Conservation (phyloP, 768 basidiomycete species). For the Tylopilus sp. region DNA sequence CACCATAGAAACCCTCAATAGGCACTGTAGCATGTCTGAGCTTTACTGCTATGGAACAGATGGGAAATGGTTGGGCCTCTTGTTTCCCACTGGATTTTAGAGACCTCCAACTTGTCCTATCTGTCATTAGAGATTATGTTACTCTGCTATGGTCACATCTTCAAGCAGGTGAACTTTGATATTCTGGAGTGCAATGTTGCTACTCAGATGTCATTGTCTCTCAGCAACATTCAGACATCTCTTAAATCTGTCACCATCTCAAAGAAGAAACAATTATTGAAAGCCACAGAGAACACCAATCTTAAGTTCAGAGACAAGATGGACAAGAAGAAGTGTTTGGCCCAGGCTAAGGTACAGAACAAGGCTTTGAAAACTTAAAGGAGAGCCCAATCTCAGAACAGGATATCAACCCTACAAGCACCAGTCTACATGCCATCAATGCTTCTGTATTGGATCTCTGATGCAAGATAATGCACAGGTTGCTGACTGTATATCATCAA, state of each 20-base stretch:
- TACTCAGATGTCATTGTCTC: conserved; percentile 44
- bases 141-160: conserved; percentile 57
- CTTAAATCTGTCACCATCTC: conserved; percentile 30
- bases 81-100: conserved; percentile 38
- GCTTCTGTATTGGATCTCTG: conserved; percentile 35
- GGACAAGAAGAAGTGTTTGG: neutral
- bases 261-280: conserved; percentile 15
- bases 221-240: conserved; percentile 30
- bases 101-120: conserved; percentile 56
- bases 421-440: conserved; percentile 31
- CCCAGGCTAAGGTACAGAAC: conserved; percentile 11
- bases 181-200: conserved; percentile 64
- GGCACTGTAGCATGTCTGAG: conserved; percentile 45
- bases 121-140: conserved; percentile 56
- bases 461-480: conserved; percentile 33
- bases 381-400: conserved; percentile 24
- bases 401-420: conserved; percentile 27
- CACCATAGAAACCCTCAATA: conserved; percentile 71
- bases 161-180: conserved; percentile 61
- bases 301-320: conserved; percentile 14
- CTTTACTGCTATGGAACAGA: conserved; percentile 42
- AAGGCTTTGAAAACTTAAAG: conserved; percentile 14
- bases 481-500: conserved; percentile 40
- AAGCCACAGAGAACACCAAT: conserved; percentile 6
- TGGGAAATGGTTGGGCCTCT: conserved; percentile 44